Evolutionary conservation across 805 yeast species (phyloP).

Genomic region (Isabelozyma rhagii): DNA sequence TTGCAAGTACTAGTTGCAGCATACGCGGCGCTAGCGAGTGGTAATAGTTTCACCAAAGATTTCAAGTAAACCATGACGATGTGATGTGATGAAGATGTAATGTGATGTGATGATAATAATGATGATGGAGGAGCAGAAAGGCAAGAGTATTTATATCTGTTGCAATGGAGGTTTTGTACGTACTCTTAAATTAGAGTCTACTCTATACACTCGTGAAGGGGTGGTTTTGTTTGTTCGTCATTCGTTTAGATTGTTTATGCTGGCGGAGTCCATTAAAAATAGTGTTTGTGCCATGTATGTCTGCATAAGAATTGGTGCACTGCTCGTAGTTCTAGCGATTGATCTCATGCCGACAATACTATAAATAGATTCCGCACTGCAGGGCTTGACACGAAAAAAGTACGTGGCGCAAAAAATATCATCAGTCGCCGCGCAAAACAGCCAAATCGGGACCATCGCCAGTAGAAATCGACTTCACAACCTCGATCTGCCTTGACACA

Average conservation of each 20-base stretch:
- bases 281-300: not conserved
- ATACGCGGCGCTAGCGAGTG: not conserved
- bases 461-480: too few species aligned
- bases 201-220: not conserved
- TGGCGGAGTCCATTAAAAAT: not conserved
- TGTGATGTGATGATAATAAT: too few species aligned
- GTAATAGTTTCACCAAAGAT: not conserved
- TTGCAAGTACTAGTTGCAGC: constrained; percentile 14
- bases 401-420: too few species aligned
- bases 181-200: not conserved
- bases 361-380: too few species aligned
- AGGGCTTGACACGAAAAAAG: too few species aligned
- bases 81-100: too few species aligned
- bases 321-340: not conserved
- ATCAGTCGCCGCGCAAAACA: too few species aligned
- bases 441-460: too few species aligned
- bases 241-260: not conserved
- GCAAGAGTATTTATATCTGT: not conserved
- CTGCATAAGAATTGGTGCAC: not conserved
- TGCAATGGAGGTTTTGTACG: too few species aligned
- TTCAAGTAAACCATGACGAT: not conserved
- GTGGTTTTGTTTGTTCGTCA: not conserved
- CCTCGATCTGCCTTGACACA: too few species aligned
- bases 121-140: not conserved
- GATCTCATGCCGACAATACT: not conserved